Evolutionary conservation across 2,329 filamentous ascomycete genomes (phyloP), one percentile per base, ranked within the genome.

Genomic region (Onygena corvina): DNA sequence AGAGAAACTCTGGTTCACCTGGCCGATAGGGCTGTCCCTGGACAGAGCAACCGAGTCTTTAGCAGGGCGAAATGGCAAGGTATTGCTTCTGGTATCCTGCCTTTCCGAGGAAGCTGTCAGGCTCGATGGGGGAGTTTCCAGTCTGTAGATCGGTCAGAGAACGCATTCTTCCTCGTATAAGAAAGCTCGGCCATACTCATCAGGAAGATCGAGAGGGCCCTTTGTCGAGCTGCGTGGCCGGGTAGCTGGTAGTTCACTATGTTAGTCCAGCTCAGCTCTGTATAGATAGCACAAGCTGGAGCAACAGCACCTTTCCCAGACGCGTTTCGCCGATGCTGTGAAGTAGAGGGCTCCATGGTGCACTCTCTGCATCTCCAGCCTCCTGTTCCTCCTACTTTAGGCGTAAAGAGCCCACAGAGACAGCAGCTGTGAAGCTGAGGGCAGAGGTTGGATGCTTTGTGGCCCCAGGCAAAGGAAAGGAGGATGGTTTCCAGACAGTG

Each of bases 141-240:
- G 42, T 12, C 42, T 42, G 16, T 25, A 29, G 20, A 20, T 18
- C 6, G 20, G 6, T 20, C 3, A 31, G 27, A 11, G 27, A 30
- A 46, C 18, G 27, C 20, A 21, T 21, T n/a, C 14, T 25, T 1
- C 21, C n/a, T 21, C 7, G 12, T 21, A 14, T 8, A 25, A 25
- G 16, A n/a, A 20, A 46, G 9, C 9, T 4, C 2, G n/a, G 11
- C 65, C 80, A 67, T 74, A 90, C 84, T 90, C 83, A 54, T 82
- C 79, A 53, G 60, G 55, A 49, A 72, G 69, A 59, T 92, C 86
- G 16, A 94, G 71, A 3, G 87, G 87, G 1, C 86, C 86, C 64
- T 81, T 85, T 3, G 86, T 92, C 38, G 82, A 64, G 55, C 66
- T 65, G 56, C 67, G 66, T 53, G 66, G 67, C 46, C 66, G 61